Base-by-base conservation (phyloP, 306 rosid species). In the Ziziphus jujuba region DNA sequence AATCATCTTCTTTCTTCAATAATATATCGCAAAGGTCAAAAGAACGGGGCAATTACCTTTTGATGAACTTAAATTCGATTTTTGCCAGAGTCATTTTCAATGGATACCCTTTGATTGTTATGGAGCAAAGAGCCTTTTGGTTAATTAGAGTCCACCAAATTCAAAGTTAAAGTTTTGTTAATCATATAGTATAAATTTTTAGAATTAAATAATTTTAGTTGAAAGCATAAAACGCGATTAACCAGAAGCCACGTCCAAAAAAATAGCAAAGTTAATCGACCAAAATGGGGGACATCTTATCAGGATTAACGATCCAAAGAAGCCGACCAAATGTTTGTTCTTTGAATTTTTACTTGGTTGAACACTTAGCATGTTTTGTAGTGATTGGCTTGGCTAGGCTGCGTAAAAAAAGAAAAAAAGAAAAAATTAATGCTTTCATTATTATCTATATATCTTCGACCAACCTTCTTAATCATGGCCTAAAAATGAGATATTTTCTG, bases 261-360 rank as follows among this genome's bases (percentile, higher is more conserved):
- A 50, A 9, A 20, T 9, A 50, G 22, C 55, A 50, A 19, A 50
- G 55, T 16, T 5, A 50, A 2, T 50, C 5, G 24, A 3, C 4
- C 20, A 16, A 49, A 49, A 49, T 50, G 55, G 55, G 55, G 55
- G 22, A 50, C 55, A 50, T 60, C 64, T 73, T 58, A 66, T 56
- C 59, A 49, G 36, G 78, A 66, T 73, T 66, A 31, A 58, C 20
- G 67, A 56, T 45, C 44, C 52, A 47, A 72, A 55, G 23, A n/a
- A 65, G 75, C 84, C 78, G 73, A 83, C 87, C 77, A 56, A 55
- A 75, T 48, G 55, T 52, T 65, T 25, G 52, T 72, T 51, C 38
- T 24, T 11, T 49, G 33, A 55, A 25, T 28, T 25, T 24, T 72
- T 61, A 64, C 60, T 69, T 65, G 47, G 54, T 66, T 20, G 43